These are phyloP conservation scores for Ulota crispa DNA, from an alignment of 225 moss, liverwort and hornwort genomes.

Conservation along the genomic window DNA sequence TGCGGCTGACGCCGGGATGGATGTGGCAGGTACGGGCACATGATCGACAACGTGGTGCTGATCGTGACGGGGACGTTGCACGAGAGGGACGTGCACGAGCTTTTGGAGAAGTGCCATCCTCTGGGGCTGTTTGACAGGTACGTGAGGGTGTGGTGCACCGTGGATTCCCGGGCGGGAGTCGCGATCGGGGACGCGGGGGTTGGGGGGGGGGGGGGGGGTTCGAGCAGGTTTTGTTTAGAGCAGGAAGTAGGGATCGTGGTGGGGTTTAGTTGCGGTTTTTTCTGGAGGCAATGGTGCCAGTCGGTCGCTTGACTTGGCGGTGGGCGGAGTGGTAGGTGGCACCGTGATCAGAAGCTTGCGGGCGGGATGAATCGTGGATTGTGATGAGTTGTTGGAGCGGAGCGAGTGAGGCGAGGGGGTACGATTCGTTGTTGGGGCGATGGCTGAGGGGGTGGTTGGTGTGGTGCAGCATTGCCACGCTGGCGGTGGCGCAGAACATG, in stretches of 20 bases:
- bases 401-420: not conserved
- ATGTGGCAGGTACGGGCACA: conserved; percentile 85
- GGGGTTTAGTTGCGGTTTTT: no score
- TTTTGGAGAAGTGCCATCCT: conserved; percentile 99
- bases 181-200: not conserved
- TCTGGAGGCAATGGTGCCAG: no score
- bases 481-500: conserved; percentile 98
- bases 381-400: not conserved
- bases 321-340: no score
- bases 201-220: no score
- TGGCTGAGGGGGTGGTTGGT: not conserved
- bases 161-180: not conserved
- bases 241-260: no score
- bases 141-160: not conserved
- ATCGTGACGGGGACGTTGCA: conserved; percentile 96
- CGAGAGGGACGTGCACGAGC: conserved; percentile 93
- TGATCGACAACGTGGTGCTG: conserved; percentile 99
- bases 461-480: conserved; percentile 83
- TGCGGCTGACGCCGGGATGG: not conserved
- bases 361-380: no score
- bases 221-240: no score
- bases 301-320: no score
- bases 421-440: not conserved
- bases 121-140: conserved; percentile 99
- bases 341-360: no score